Evolutionary conservation across 2,329 filamentous ascomycete genomes (phyloP).

Genomic region (Aspergillus sp.): DNA sequence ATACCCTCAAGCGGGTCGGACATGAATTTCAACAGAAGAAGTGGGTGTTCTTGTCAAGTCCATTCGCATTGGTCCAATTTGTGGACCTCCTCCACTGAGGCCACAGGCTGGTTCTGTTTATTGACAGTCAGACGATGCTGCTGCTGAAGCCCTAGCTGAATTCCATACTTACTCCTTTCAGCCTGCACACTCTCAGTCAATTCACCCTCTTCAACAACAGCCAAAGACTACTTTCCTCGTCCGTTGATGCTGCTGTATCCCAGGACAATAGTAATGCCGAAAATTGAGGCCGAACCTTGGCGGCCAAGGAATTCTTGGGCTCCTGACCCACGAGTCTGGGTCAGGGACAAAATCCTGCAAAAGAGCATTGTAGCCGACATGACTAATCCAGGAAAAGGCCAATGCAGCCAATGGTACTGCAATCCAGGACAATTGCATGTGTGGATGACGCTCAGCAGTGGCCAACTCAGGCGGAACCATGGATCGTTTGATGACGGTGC

Average conservation of each 20-base stretch:
- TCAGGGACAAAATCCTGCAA: constrained; percentile 3
- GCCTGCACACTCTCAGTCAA: no score
- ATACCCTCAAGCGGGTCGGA: neutral
- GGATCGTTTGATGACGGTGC: neutral
- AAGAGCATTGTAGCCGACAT: neutral
- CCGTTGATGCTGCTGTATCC: no score
- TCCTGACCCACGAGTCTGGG: neutral
- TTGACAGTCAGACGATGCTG: neutral
- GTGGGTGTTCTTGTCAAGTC: neutral
- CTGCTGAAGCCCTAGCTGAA: no score
- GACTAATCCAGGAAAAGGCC: neutral
- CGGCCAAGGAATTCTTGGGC: no score
- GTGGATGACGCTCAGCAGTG: neutral
- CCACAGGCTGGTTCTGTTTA: neutral
- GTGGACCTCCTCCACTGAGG: neutral
- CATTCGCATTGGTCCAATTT: neutral
- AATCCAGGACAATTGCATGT: neutral
- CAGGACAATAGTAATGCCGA: no score
- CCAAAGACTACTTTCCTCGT: no score
- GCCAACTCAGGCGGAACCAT: neutral
- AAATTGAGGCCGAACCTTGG: no score
- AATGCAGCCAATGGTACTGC: neutral
- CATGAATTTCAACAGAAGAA: neutral
- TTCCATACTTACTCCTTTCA: no score
- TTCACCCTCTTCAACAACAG: no score